Conservation (phyloP, 495 filamentous ascomycete genomes). For the Lindgomyces ingoldianus region DNA sequence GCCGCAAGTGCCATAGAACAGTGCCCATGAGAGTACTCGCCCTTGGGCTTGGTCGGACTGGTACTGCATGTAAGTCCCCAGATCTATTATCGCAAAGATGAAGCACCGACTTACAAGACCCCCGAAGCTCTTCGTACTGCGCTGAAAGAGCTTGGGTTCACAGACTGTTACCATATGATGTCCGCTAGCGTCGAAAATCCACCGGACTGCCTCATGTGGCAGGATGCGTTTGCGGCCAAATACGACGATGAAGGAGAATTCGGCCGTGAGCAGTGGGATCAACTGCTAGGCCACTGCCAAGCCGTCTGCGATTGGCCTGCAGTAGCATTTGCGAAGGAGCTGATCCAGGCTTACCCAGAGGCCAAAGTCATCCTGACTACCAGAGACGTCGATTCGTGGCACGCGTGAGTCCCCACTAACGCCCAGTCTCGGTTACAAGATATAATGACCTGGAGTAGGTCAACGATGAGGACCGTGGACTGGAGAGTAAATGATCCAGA, state of each 20-base stretch:
- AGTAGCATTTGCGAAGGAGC: conserved; percentile 64
- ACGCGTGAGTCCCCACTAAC: conserved; percentile 45
- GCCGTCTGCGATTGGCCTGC: conserved; percentile 69
- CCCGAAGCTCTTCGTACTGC: conserved; percentile 58
- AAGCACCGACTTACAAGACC: background rate
- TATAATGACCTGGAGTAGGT: conserved; percentile 37
- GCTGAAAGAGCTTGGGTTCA: conserved; percentile 60
- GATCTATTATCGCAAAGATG: background rate
- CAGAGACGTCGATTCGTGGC: conserved; percentile 62
- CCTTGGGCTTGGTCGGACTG: conserved; percentile 65
- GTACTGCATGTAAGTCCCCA: conserved; percentile 61
- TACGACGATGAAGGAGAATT: conserved; percentile 63
- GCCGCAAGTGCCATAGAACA: conserved; percentile 61
- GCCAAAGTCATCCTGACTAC: conserved; percentile 67
- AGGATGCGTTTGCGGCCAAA: conserved; percentile 65
- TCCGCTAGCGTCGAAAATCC: conserved; percentile 62
- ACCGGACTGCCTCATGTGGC: conserved; percentile 62
- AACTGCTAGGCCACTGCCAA: conserved; percentile 64
- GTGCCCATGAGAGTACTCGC: conserved; percentile 68
- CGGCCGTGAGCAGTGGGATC: conserved; percentile 66
- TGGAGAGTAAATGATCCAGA: conserved; percentile 44
- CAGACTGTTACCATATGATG: conserved; percentile 69
- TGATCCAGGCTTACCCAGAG: conserved; percentile 69
- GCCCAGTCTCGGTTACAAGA: background rate
- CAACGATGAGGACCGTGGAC: conserved; percentile 46